Percentiles rank a stretch among this genome's conserved stretches.
phyloP scores from a whole-genome alignment of 75 land plant genomes.

The Azolla pinnata region DNA sequence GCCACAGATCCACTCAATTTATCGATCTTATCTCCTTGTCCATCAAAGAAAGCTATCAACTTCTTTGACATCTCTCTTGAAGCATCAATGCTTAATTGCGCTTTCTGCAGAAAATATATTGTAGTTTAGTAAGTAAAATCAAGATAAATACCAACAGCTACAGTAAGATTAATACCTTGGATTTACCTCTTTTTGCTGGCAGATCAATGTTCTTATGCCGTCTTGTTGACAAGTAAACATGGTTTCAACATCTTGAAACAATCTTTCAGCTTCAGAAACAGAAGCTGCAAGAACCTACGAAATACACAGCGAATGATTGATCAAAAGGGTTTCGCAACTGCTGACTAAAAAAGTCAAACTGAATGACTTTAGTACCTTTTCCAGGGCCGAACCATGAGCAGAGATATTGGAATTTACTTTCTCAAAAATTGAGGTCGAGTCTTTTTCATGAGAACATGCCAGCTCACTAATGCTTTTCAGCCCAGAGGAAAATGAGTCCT shows the following conservation, averaged over 20 bases:
- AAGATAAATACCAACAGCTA: not conserved
- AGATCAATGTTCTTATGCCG: constrained; percentile 16
- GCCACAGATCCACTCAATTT: constrained; percentile 7
- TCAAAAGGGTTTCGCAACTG: not conserved
- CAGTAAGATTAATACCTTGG: not conserved
- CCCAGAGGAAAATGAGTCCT: constrained; percentile 9
- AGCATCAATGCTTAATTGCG: constrained; percentile 13
- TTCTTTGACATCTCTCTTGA: constrained; percentile 9
- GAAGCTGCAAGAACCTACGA: constrained; percentile 13
- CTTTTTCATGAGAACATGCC: constrained; percentile 17
- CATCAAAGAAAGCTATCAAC: constrained; percentile 10
- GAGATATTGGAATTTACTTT: constrained; percentile 13
- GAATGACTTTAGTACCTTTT: constrained; percentile 14
- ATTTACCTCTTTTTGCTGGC: constrained; percentile 30
- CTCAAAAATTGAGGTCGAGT: constrained; percentile 16
- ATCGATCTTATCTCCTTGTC: constrained; percentile 9
- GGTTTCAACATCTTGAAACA: constrained; percentile 13
- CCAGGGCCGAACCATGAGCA: constrained; percentile 15
- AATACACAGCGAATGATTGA: not conserved
- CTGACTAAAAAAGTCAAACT: not conserved
- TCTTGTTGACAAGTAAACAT: constrained; percentile 13
- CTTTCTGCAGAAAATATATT: not conserved
- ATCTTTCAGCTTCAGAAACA: constrained; percentile 18
- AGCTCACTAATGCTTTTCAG: constrained; percentile 14
- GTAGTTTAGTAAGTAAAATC: not conserved